Base-by-base conservation (phyloP, 345 rosid genomes). In the Viola odorata region DNA sequence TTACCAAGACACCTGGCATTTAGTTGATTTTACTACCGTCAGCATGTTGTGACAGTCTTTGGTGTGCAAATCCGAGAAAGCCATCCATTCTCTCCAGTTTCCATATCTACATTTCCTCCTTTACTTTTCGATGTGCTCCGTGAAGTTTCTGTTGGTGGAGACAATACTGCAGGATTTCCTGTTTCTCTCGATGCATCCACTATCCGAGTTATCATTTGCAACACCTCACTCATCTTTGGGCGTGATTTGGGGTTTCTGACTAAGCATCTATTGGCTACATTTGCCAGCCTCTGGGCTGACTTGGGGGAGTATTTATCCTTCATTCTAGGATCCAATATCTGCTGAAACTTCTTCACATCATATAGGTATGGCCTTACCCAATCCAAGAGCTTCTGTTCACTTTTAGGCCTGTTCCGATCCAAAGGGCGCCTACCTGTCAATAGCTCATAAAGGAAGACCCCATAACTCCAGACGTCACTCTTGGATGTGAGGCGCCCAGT, bases 391-490 rank as follows among this genome's bases (percentile, higher is more conserved):
- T 87, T 87, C 74, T 85, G 98, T 74, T 92, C 96, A 50, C 72
- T 63, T 77, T 56, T 92, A 1, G 98, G 98, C 41, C 75, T 87
- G 81, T 82, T 85, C 57, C 81, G 71, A 67, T 92, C 98, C 60
- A 87, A 10, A 2, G 98, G 96, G 45, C 78, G 86, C 69, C 96
- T 77, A 40, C 98, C 96, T 6, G 96, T 89, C 62, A 92, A 80
- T 63, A 92, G 91, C 66, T 92, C 98, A 16, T 81, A 92, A 45
- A 92, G 81, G 82, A 92, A 89, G n/a, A 91, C 96, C 5, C 96
- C 96, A 57, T 80, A 91, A 73, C 96, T 81, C 96, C 96, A 89
- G 23, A 92, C 89, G 38, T 92, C 98, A 57, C 75, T 92, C 85
- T 86, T 84, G 16, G 82, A 79, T 41, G 96, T 90, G 50, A 89